A percentile compares a stretch with the other conserved stretches of the same genome.
Conservation (phyloP, 2,329 filamentous ascomycete genomes). For the Aureobasidium vineae region DNA sequence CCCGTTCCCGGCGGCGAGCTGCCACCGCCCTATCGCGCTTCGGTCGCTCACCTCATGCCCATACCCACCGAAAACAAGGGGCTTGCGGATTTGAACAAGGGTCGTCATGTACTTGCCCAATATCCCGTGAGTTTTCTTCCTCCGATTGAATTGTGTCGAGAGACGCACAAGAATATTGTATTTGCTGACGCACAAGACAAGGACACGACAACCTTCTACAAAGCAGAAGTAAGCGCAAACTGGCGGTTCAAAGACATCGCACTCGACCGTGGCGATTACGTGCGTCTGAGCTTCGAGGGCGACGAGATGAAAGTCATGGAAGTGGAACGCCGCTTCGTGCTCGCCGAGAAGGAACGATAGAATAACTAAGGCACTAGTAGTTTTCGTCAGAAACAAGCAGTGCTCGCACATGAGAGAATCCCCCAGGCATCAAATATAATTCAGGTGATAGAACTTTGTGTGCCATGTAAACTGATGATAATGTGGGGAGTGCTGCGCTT, state of each 20-base stretch:
- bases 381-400: no score
- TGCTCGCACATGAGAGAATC: no score
- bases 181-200: not conserved
- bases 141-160: no score
- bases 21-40: constrained; percentile 45
- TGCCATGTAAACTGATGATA: no score
- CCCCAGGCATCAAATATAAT: no score
- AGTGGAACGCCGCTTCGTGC: constrained; percentile 53
- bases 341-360: constrained; percentile 37
- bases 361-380: no score
- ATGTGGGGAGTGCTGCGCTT: no score
- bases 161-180: not conserved
- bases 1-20: constrained; percentile 36
- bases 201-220: constrained; percentile 55
- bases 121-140: constrained; percentile 42
- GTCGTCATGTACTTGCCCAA: constrained; percentile 49
- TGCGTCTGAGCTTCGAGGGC: constrained; percentile 50
- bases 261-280: constrained; percentile 36
- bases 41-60: constrained; percentile 50
- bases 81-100: constrained; percentile 44
- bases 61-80: constrained; percentile 43
- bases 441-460: no score
- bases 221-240: constrained; percentile 48
- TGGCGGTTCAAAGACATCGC: constrained; percentile 43
- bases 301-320: constrained; percentile 47